phyloP scores from a whole-genome alignment of 441 rosid species.

The Codiaeum variegatum region DNA sequence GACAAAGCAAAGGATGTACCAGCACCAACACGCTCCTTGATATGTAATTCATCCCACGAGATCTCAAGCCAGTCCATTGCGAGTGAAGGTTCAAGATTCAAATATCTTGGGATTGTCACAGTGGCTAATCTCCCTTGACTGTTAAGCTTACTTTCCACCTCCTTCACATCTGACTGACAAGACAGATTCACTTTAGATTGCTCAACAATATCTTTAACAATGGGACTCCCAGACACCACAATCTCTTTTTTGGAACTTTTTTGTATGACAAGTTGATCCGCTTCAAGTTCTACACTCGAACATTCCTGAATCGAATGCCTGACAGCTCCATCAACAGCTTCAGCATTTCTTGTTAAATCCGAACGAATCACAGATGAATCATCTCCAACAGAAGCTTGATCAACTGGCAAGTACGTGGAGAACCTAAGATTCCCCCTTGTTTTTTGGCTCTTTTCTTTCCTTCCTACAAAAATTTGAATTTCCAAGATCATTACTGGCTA shows the following conservation, averaged over 20 bases:
- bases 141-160: conserved; percentile 36
- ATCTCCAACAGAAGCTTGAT: conserved; percentile 28
- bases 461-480: conserved; percentile 40
- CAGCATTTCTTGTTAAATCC: conserved; percentile 27
- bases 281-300: conserved; percentile 29
- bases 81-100: conserved; percentile 86
- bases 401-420: conserved; percentile 26
- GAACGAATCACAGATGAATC: conserved; percentile 32
- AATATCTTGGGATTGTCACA: conserved; percentile 48
- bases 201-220: conserved; percentile 27
- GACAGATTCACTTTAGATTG: conserved; percentile 34
- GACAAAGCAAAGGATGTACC: conserved; percentile 42
- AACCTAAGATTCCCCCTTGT: conserved; percentile 26
- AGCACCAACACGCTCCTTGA: conserved; percentile 94
- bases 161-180: conserved; percentile 33
- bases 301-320: conserved; percentile 26
- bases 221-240: conserved; percentile 28
- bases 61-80: conserved; percentile 99
- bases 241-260: conserved; percentile 36
- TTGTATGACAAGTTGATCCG: conserved; percentile 28
- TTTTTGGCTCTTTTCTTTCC: conserved; percentile 30
- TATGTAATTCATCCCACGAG: conserved; percentile 81
- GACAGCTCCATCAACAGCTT: conserved; percentile 27
- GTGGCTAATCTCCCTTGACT: conserved; percentile 35
- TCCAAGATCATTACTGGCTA: neutral